These are phyloP conservation scores for Kodamaea sp. DNA, from an alignment of 1,139 yeast species.

Conservation along the genomic window DNA sequence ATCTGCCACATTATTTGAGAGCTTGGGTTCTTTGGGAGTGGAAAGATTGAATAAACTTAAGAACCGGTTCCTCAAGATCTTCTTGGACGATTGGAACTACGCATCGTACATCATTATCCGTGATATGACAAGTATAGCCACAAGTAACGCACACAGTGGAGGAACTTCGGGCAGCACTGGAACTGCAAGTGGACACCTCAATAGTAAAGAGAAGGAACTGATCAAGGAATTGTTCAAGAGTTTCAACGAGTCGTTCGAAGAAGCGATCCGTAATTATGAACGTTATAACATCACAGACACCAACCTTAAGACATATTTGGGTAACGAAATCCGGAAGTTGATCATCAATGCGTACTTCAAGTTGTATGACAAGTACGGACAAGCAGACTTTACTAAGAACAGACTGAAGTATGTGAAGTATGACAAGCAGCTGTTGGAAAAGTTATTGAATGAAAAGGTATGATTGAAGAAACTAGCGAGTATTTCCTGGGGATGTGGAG, in stretches of 20 bases:
- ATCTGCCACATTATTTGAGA: constrained; percentile 50
- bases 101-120: constrained; percentile 71
- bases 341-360: constrained; percentile 83
- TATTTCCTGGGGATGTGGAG: too few species aligned
- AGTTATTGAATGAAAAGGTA: constrained; percentile 38
- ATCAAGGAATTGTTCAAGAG: constrained; percentile 82
- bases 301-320: constrained; percentile 57
- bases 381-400: constrained; percentile 73
- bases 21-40: constrained; percentile 64
- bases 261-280: constrained; percentile 63
- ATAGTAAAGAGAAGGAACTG: constrained; percentile 75
- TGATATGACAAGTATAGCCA: constrained; percentile 64
- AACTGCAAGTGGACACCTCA: constrained; percentile 23
- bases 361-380: constrained; percentile 73
- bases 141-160: constrained; percentile 39
- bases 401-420: constrained; percentile 73
- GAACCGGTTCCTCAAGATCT: constrained; percentile 73
- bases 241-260: constrained; percentile 84
- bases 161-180: constrained; percentile 30
- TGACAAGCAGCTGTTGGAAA: constrained; percentile 63
- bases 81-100: constrained; percentile 81
- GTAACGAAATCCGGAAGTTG: constrained; percentile 66
- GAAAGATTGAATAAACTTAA: constrained; percentile 68
- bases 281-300: constrained; percentile 67
- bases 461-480: too few species aligned